Evolutionary conservation across 768 basidiomycete genomes (phyloP).

Genomic region (Trametes elegans): DNA sequence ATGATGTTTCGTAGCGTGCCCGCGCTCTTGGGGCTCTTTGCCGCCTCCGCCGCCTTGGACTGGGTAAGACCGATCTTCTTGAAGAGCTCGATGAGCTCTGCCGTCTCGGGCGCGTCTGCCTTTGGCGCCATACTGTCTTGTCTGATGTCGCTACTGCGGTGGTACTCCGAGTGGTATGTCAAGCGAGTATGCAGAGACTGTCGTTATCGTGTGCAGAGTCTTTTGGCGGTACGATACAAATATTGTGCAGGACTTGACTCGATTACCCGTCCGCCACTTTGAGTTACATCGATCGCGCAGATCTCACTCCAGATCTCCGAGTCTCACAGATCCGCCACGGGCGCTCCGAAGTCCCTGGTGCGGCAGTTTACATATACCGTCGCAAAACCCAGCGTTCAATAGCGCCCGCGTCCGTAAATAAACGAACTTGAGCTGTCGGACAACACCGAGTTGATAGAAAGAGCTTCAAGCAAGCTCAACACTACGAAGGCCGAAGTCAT

Average conservation of each 20-base stretch:
- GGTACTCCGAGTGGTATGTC: background rate
- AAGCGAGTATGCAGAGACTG: background rate
- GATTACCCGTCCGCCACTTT: background rate
- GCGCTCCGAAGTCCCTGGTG: constrained; percentile 5
- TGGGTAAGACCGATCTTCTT: constrained; percentile 73
- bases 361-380: too few species aligned
- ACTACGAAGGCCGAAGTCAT: too few species aligned
- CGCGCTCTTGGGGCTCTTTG: constrained; percentile 78
- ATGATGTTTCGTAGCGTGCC: constrained; percentile 68
- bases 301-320: constrained; percentile 9
- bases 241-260: constrained; percentile 1
- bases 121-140: constrained; percentile 22
- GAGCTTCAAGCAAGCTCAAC: too few species aligned
- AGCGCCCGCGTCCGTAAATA: too few species aligned
- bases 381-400: too few species aligned
- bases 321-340: background rate
- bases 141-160: background rate
- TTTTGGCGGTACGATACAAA: background rate
- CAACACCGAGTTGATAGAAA: too few species aligned
- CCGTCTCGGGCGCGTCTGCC: constrained; percentile 32
- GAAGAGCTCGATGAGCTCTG: constrained; percentile 54
- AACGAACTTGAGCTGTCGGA: too few species aligned
- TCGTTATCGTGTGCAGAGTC: constrained; percentile 1
- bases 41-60: constrained; percentile 78
- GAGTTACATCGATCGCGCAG: constrained; percentile 6